Base-by-base conservation (phyloP, 2,329 filamentous ascomycete species). In the Alternaria gaisen region DNA sequence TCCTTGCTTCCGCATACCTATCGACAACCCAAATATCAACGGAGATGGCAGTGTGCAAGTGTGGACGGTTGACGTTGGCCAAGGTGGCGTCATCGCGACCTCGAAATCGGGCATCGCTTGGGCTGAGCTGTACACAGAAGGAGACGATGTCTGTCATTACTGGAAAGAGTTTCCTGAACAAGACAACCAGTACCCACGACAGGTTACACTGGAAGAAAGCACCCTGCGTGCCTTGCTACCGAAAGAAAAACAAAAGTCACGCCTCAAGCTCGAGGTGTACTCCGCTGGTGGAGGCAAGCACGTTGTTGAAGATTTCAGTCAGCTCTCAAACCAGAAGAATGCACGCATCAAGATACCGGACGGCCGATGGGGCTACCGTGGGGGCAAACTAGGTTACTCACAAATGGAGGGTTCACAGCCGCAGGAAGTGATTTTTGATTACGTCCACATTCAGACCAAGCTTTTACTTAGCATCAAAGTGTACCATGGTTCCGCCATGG, bases 1-100 rank as follows among this genome's bases (percentile, higher is more conserved):
- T 74, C 93, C 94, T 4, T 93, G 92, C 76, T 98, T 99, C 83
- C 86, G 89, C 56, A 85, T 97, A 53, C 92, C 94, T 0, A 90
- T 88, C 57, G 95, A 98, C 70, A 80, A 86, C 16, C 58, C 58
- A 34, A 76, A 86, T 40, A 56, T 67, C 12, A 85, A 83, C 64
- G 80, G 84, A 1, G 94, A 97, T 68, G 86, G 87, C 36, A 93
- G 92, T 66, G 86, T 97, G 1, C 92, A 97, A 72, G 91, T 92
- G 1, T 98, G 92, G 89, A 88, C 91, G 0, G 88, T 94, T 1
- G 94, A 97, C 59, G 88, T 88, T 61, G 88, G 90, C 11, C 90
- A 89, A 56, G 86, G 95, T 14, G 82, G 95, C 42, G 85, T 94
- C 18, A 93, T 91, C 59, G 92, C 94, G 10, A 93, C 91, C 41